Conservation (phyloP, 805 yeast species). For the Lipomyces chichibuensis region DNA sequence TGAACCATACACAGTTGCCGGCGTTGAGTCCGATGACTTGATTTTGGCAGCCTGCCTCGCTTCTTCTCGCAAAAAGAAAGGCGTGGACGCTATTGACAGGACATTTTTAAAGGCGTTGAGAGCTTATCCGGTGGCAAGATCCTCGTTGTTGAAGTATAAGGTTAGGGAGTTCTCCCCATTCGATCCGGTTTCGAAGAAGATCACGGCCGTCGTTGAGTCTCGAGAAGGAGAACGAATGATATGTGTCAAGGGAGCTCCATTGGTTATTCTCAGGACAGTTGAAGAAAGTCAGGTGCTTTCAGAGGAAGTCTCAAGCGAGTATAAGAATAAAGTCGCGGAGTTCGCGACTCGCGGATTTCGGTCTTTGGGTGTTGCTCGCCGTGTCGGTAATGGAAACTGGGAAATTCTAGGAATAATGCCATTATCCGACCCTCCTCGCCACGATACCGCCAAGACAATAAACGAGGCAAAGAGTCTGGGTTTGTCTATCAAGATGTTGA, state of each 20-base stretch:
- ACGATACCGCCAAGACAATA: slow-evolving; percentile 94
- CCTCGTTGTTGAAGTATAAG: slow-evolving; percentile 89
- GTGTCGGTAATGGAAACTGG: slow-evolving; percentile 98
- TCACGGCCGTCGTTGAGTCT: slow-evolving; percentile 90
- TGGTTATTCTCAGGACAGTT: slow-evolving; percentile 93
- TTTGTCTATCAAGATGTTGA: slow-evolving; percentile 94
- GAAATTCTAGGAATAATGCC: slow-evolving; percentile 98
- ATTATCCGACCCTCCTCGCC: slow-evolving; percentile 98
- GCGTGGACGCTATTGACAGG: slow-evolving; percentile 95
- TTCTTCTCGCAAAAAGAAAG: slow-evolving; percentile 97
- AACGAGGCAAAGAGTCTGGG: slow-evolving; percentile 88
- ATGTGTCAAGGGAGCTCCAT: slow-evolving; percentile 98
- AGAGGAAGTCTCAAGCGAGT: slow-evolving; percentile 89
- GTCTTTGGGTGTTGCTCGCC: slow-evolving; percentile 97
- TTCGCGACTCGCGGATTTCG: slow-evolving; percentile 98
- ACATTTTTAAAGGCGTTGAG: slow-evolving; percentile 92
- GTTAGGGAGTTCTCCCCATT: slow-evolving; percentile 95
- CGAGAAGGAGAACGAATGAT: slow-evolving; percentile 93
- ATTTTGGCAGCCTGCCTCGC: slow-evolving; percentile 98
- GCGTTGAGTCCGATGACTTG: slow-evolving; percentile 92
- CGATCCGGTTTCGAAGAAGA: slow-evolving; percentile 97
- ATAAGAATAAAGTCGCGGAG: slow-evolving; percentile 96
- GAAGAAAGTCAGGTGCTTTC: slow-evolving; percentile 96
- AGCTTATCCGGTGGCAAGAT: slow-evolving; percentile 87
- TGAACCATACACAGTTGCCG: slow-evolving; percentile 97